Conservation (phyloP, 2,329 filamentous ascomycete species). For the Chaetomiaceae sp. region DNA sequence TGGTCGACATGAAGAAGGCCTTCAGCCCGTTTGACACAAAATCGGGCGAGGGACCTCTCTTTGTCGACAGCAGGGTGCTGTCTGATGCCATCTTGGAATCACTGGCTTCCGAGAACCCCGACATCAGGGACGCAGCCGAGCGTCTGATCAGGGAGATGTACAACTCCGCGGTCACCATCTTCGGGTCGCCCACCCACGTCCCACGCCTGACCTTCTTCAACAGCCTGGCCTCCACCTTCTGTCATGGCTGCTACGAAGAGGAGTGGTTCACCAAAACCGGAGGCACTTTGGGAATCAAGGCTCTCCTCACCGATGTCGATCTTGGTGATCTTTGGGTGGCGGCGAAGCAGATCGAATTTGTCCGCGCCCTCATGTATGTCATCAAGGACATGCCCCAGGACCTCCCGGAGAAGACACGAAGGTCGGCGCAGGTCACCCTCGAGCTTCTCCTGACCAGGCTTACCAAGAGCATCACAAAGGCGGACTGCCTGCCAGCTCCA, state of each 20-base stretch:
- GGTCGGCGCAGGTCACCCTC: constrained; percentile 77
- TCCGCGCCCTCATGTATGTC: constrained; percentile 89
- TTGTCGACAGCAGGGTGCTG: constrained; percentile 79
- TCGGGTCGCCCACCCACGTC: constrained; percentile 68
- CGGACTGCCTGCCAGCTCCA: constrained; percentile 52
- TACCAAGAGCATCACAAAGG: constrained; percentile 73
- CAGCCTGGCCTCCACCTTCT: constrained; percentile 77
- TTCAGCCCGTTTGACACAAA: constrained; percentile 77
- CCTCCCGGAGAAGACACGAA: constrained; percentile 81
- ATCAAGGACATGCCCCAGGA: constrained; percentile 98
- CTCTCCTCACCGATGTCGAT: constrained; percentile 78
- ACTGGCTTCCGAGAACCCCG: constrained; percentile 75
- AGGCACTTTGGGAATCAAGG: constrained; percentile 83
- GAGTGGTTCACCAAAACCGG: constrained; percentile 99
- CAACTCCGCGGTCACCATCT: constrained; percentile 70
- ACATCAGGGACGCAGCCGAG: constrained; percentile 79
- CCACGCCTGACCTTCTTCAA: constrained; percentile 79
- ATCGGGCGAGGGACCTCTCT: constrained; percentile 80
- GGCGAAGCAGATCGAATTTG: constrained; percentile 79
- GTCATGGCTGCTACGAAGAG: constrained; percentile 92
- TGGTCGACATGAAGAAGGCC: constrained; percentile 73
- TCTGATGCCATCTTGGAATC: constrained; percentile 88
- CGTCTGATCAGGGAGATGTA: constrained; percentile 73
- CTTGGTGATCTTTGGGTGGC: constrained; percentile 80
- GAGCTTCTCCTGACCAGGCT: constrained; percentile 74